Evolutionary conservation across 306 rosid species (phyloP), one percentile per base, ranked within the genome.

Genomic region (Castanea mollissima): DNA sequence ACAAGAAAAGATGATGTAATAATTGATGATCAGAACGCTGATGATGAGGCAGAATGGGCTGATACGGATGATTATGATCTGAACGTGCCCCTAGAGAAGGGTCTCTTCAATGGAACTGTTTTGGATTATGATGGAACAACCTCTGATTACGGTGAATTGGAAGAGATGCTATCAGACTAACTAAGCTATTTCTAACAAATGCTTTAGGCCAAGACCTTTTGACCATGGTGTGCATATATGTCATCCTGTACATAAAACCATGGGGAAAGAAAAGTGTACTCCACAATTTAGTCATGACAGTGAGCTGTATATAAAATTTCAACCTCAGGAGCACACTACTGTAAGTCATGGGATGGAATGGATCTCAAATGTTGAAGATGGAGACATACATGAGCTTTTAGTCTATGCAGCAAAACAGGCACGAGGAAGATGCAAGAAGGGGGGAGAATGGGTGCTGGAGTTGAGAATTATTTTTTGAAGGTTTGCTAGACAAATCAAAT

Each of bases 111-210:
- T 44, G 88, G 80, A 83, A 88, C 90, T 60, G 78, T 68, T 58
- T 79, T 75, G 19, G 99, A 95, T 76, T 89, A 91, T 82, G 99
- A 96, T 21, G 64, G 78, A 44, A 58, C 84, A 74, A 85, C 83
- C 89, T 81, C 90, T 8, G 98, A 93, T 69, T 94, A 93, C 55
- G 89, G 93, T 34, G 99, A 93, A 80, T 81, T 93, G 82, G 99
- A 96, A 79, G 99, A 93, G 90, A 71, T 93, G 83, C 85, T 96
- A 13, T 93, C 99, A 19, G 99, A 96, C 83, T 96, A 87, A 86
- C 79, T 70, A 32, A 76, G 81, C 81, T 35, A 64, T 79, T 76
- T 69, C 52, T 62, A 63, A 52, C 44, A 63, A 76, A 59, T 76
- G 73, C 77, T 60, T 54, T 71, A 67, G 3, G 41, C 62, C 73